Conservation (phyloP, 352 stramenopile species). For the Globisporangium rhizosaccharum region DNA sequence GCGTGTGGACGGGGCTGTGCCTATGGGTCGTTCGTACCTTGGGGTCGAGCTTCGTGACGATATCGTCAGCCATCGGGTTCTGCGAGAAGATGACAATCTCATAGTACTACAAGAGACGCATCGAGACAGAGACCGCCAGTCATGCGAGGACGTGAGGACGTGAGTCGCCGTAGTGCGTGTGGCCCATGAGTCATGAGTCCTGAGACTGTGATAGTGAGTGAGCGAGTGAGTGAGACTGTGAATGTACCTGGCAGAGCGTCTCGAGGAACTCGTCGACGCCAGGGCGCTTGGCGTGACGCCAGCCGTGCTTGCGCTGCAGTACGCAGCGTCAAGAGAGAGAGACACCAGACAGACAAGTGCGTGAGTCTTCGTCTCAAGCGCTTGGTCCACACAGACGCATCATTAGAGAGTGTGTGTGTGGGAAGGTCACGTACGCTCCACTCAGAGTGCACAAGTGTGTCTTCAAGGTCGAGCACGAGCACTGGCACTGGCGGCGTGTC, state of each 20-base stretch:
- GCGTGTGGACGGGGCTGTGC: too few species aligned
- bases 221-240: background rate
- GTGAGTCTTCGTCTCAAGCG: background rate
- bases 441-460: slow-evolving; percentile 85
- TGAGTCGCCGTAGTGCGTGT: background rate
- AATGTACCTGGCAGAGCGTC: slow-evolving; percentile 53
- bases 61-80: slow-evolving; percentile 78
- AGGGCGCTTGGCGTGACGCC: slow-evolving; percentile 82
- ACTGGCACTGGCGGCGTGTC: slow-evolving; percentile 74
- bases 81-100: slow-evolving; percentile 88
- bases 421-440: slow-evolving; percentile 69
- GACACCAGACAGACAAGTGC: background rate
- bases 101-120: slow-evolving; percentile 46
- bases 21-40: slow-evolving; percentile 30
- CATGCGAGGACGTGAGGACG: too few species aligned
- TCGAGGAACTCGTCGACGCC: slow-evolving; percentile 85
- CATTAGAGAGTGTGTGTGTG: background rate
- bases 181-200: background rate
- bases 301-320: slow-evolving; percentile 76
- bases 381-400: background rate
- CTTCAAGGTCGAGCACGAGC: slow-evolving; percentile 82
- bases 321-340: slow-evolving; percentile 1
- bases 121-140: background rate
- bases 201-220: background rate
- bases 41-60: slow-evolving; percentile 73